Base-by-base conservation (phyloP, 2,329 filamentous ascomycete genomes). In the Akanthomyces lecanii region DNA sequence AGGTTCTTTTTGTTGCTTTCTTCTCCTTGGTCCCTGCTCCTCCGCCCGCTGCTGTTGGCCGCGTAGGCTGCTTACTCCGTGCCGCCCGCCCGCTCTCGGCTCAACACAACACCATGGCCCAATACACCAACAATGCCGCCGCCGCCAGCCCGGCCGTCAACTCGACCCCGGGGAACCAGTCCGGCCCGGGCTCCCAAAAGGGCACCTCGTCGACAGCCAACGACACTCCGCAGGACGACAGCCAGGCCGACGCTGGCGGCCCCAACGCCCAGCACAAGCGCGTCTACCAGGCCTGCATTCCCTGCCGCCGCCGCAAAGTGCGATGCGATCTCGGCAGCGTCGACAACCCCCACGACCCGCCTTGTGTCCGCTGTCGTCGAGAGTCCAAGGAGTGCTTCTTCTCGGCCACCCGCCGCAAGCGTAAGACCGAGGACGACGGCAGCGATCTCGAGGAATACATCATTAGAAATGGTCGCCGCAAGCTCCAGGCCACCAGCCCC, bases 371-470 rank as follows among this genome's bases (percentile, higher is more conserved):
- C 72, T 99, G 95, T 75, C 89, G 92, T 60, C 88, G 95, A 68
- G 95, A 99, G 80, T 92, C 89, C 79, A 98, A 98, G 76, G 89
- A 97, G 71, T 99, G 95, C 80, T 96, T 89, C 82, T 99, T 99
- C 81, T 96, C 92, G 66, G 91, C 92, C 23, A 98, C 93, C 38
- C 85, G 95, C 57, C 88, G 95, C 72, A 98, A 98, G 86, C 87
- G 92, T 73, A 96, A 95, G 82, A 83, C 83, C 54, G 85, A 82
- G 68, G 80, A 90, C 68, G 70, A 79, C 42, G 81, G 78, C 60
- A 76, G 76, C 63, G 78, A 81, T 63, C 79, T 79, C 63, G 84
- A 86, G 68, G 88, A 91, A 66, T 91, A 91, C 73, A 85, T 89
- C 64, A 73, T 89, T 38, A 85, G 89, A 69, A 91, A 91, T 75